A percentile compares a stretch with the other conserved stretches of the same genome.
These are phyloP conservation scores for Metarhizium anisopliae DNA, from an alignment of 2,329 filamentous ascomycete genomes.

Conservation along the genomic window DNA sequence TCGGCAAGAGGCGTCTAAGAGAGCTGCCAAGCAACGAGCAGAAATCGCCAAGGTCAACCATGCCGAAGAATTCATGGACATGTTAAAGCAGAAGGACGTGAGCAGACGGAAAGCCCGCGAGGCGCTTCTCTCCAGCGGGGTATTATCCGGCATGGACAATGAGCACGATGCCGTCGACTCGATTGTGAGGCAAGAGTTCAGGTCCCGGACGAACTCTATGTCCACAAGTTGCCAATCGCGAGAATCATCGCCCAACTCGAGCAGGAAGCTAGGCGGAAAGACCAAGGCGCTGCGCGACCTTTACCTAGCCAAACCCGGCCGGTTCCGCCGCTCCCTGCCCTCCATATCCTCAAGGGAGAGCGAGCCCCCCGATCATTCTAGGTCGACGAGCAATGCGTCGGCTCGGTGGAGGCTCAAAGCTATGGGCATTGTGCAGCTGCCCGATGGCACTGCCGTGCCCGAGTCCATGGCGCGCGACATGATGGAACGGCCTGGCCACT, in stretches of 20 bases:
- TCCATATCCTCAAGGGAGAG: slow-evolving; percentile 20
- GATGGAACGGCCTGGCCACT: background rate
- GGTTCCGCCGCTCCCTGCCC: slow-evolving; percentile 32
- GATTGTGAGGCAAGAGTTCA: slow-evolving; percentile 24
- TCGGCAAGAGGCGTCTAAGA: slow-evolving; percentile 24
- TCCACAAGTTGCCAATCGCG: slow-evolving; percentile 11
- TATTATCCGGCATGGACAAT: slow-evolving; percentile 30
- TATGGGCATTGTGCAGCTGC: slow-evolving; percentile 43
- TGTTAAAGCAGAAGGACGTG: slow-evolving; percentile 22
- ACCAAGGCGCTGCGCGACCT: slow-evolving; percentile 27
- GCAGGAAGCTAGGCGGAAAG: slow-evolving; percentile 19
- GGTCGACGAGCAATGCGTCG: slow-evolving; percentile 28
- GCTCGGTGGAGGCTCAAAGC: slow-evolving; percentile 38
- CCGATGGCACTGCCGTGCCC: slow-evolving; percentile 43
- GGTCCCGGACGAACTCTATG: slow-evolving; percentile 11
- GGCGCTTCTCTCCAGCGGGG: slow-evolving; percentile 31
- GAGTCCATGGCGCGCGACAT: slow-evolving; percentile 40
- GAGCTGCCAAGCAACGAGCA: slow-evolving; percentile 15
- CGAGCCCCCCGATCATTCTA: slow-evolving; percentile 16
- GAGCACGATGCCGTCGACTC: slow-evolving; percentile 25
- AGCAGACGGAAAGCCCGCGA: slow-evolving; percentile 23
- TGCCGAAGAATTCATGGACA: slow-evolving; percentile 24
- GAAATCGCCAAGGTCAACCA: slow-evolving; percentile 20
- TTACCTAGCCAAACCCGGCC: slow-evolving; percentile 19
- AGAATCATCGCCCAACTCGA: slow-evolving; percentile 9